Evolutionary conservation across 2,329 filamentous ascomycete genomes (phyloP).

Genomic region (Colletotrichum somersetense): DNA sequence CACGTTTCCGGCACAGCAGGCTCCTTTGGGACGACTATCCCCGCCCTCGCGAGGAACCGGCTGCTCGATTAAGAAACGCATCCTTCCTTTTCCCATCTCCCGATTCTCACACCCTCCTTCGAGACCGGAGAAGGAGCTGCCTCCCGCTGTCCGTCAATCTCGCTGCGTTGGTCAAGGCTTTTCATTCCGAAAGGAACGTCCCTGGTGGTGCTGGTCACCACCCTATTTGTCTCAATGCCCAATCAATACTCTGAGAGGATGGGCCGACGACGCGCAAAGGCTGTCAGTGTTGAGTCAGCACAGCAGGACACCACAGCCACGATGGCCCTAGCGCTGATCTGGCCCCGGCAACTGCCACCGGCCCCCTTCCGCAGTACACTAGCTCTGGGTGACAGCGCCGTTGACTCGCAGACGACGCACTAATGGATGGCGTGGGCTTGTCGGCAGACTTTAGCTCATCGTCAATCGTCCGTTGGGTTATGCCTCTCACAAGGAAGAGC

Average conservation of each 20-base stretch:
- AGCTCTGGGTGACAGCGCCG: slow-evolving; percentile 32
- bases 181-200: slow-evolving; percentile 11
- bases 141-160: slow-evolving; percentile 5
- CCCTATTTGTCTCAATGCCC: slow-evolving; percentile 10
- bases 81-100: slow-evolving; percentile 33
- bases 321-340: slow-evolving; percentile 34
- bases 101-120: slow-evolving; percentile 31
- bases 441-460: slow-evolving; percentile 33
- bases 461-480: slow-evolving; percentile 20
- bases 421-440: slow-evolving; percentile 32
- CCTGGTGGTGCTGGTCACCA: slow-evolving; percentile 1
- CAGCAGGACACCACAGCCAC: slow-evolving; percentile 31
- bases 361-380: slow-evolving; percentile 16
- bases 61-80: slow-evolving; percentile 53
- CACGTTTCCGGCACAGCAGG: slow-evolving; percentile 52
- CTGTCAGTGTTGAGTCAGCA: slow-evolving; percentile 41
- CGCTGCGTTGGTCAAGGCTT: slow-evolving; percentile 24
- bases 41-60: slow-evolving; percentile 49
- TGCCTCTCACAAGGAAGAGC: slow-evolving; percentile 31
- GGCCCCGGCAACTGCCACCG: slow-evolving; percentile 30
- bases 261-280: slow-evolving; percentile 20
- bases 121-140: slow-evolving; percentile 21
- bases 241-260: slow-evolving; percentile 26
- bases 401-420: slow-evolving; percentile 39
- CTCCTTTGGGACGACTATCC: slow-evolving; percentile 54